Conservation (phyloP, 1,284 basidiomycete species). For the Cutaneotrichosporon mucoides region DNA sequence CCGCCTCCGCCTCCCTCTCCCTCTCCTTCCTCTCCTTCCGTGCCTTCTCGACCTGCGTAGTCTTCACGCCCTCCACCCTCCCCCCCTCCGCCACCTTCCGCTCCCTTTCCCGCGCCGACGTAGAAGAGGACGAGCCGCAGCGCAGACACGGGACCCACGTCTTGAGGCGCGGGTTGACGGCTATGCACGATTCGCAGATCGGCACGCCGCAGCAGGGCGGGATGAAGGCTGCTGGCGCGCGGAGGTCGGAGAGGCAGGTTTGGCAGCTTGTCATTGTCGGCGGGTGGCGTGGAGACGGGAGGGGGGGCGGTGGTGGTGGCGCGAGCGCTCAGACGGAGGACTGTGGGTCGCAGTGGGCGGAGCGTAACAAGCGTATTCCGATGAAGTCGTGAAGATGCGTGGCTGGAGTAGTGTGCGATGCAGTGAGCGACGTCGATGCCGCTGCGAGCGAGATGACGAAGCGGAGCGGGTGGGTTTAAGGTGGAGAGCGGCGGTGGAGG, state of each 20-base stretch:
- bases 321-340: no score
- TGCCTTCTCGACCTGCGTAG: not conserved
- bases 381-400: no score
- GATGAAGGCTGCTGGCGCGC: slow-evolving; percentile 12
- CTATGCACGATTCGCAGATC: slow-evolving; percentile 36
- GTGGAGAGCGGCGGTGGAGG: no score
- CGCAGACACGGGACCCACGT: slow-evolving; percentile 41
- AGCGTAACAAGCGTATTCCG: no score
- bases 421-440: no score
- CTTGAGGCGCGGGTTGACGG: slow-evolving; percentile 35
- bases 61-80: slow-evolving; percentile 7
- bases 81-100: slow-evolving; percentile 16
- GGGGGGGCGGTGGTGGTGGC: no score
- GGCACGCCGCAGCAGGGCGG: slow-evolving; percentile 38
- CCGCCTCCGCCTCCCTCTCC: not conserved
- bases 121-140: slow-evolving; percentile 25
- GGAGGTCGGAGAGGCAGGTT: slow-evolving; percentile 33
- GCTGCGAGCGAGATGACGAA: not conserved
- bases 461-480: not conserved
- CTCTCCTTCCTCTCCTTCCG: not conserved
- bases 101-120: not conserved
- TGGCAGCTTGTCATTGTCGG: slow-evolving; percentile 20
- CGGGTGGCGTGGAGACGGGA: not conserved
- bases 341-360: no score
- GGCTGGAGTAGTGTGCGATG: no score